These are phyloP conservation scores for Passiflora organensis DNA, from an alignment of 345 rosid species.

Conservation along the genomic window DNA sequence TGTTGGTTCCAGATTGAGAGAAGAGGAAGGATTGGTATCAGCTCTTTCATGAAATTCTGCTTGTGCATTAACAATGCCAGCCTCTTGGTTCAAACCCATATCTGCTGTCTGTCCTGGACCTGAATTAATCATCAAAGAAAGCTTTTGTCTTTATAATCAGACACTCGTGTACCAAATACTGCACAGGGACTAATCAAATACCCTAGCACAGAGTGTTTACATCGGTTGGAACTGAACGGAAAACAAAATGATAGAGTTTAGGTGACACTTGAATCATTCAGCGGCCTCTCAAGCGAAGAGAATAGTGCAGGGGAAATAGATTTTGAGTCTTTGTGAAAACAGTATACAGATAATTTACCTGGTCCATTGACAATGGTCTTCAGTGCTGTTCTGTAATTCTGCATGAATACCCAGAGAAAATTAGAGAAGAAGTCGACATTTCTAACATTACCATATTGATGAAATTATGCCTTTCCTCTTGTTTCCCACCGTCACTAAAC, in stretches of 20 bases:
- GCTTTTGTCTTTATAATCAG: slow-evolving; percentile 25
- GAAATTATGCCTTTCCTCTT: slow-evolving; percentile 45
- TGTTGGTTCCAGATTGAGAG: slow-evolving; percentile 3
- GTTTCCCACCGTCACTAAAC: slow-evolving; percentile 28
- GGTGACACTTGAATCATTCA: too few species aligned
- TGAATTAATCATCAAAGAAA: slow-evolving; percentile 35
- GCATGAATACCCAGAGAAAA: slow-evolving; percentile 43
- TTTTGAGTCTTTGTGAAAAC: slow-evolving; percentile 1
- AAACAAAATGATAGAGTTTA: slow-evolving; percentile 15
- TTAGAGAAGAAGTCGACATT: slow-evolving; percentile 27
- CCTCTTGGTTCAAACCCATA: slow-evolving; percentile 32
- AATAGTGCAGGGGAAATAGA: too few species aligned
- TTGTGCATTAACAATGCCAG: slow-evolving; percentile 18
- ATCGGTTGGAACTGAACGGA: slow-evolving; percentile 16
- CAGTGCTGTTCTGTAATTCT: slow-evolving; percentile 99
- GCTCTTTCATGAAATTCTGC: too few species aligned
- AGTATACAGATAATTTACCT: slow-evolving; percentile 37
- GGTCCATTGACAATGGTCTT: slow-evolving; percentile 81
- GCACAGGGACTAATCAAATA: slow-evolving; percentile 11
- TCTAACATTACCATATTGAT: slow-evolving; percentile 38
- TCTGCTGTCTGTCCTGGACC: slow-evolving; percentile 37
- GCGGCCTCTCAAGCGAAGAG: slow-evolving; percentile 15
- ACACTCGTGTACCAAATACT: slow-evolving; percentile 20
- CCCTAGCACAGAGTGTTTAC: slow-evolving; percentile 1
- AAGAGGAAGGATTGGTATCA: neutral